A percentile compares a stretch with the other conserved stretches of the same genome.
phyloP scores from a whole-genome alignment of 148 eudicot genomes.

The Talinum fruticosum region DNA sequence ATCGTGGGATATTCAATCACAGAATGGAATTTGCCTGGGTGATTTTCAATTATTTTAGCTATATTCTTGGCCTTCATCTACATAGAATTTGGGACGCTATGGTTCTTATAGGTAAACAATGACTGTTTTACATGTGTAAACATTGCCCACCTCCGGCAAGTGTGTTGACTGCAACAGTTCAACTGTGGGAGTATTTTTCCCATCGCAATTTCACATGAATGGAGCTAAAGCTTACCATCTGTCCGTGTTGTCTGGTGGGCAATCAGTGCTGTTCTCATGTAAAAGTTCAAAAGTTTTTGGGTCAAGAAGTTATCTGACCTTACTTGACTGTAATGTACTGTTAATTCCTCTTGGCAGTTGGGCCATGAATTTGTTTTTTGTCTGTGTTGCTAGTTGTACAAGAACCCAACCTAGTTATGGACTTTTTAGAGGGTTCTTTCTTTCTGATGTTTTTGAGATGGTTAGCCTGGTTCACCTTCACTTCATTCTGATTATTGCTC shows the following conservation, averaged over 20 bases:
- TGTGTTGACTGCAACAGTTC: too few relatives aligned
- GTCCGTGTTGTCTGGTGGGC: background rate
- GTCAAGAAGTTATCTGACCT: background rate
- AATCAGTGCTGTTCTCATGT: background rate
- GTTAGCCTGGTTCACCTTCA: background rate
- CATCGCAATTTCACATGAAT: too few relatives aligned
- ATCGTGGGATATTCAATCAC: background rate
- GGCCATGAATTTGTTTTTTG: background rate
- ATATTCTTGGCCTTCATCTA: too few relatives aligned
- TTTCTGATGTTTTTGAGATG: background rate
- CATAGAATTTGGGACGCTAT: background rate
- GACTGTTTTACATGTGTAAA: background rate
- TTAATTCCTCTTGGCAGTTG: background rate
- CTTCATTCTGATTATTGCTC: background rate
- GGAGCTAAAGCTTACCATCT: background rate
- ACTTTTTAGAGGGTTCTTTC: background rate
- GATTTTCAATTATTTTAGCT: background rate
- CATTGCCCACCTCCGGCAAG: background rate
- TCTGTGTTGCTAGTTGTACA: background rate
- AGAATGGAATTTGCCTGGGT: background rate
- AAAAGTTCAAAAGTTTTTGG: background rate
- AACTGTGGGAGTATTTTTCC: too few relatives aligned
- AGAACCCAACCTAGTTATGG: background rate
- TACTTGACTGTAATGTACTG: background rate
- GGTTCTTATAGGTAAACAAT: background rate